Percentiles rank a stretch among this genome's conserved stretches.
Conservation (phyloP, 2,329 filamentous ascomycete genomes). For the Metarhizium rileyi region DNA sequence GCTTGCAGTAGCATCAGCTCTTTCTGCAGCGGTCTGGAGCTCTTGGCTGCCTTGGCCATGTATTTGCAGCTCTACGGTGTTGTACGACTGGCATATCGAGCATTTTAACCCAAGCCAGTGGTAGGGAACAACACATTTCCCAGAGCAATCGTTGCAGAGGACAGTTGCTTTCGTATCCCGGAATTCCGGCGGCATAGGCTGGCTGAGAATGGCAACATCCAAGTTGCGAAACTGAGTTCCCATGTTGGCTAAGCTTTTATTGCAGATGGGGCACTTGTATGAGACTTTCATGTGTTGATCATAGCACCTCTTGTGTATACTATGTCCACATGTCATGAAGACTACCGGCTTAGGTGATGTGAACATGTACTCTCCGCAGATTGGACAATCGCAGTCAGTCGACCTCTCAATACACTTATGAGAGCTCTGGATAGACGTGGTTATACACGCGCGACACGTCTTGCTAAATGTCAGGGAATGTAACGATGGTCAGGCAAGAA, state of each 20-base stretch:
- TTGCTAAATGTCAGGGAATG: constrained; percentile 22
- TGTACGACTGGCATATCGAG: constrained; percentile 59
- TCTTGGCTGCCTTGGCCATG: constrained; percentile 32
- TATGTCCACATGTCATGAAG: constrained; percentile 92
- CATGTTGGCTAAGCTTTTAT: constrained; percentile 96
- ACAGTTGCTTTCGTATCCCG: constrained; percentile 70
- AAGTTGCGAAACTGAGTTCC: constrained; percentile 87
- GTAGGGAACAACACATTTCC: constrained; percentile 75
- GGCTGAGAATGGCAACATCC: constrained; percentile 74
- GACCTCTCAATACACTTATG: constrained; percentile 93
- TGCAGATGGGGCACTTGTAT: constrained; percentile 95
- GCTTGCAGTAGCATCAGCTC: constrained; percentile 6
- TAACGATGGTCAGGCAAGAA: neutral
- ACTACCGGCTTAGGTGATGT: constrained; percentile 81
- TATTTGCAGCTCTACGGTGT: constrained; percentile 56
- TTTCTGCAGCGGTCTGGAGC: constrained; percentile 18
- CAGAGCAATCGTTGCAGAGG: constrained; percentile 90
- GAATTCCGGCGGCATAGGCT: constrained; percentile 88
- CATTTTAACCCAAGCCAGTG: constrained; percentile 96
- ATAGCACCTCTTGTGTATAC: constrained; percentile 86
- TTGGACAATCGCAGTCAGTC: constrained; percentile 91
- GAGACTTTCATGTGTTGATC: constrained; percentile 78
- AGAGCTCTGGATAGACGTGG: constrained; percentile 71
- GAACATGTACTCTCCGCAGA: constrained; percentile 95
- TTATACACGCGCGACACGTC: constrained; percentile 90